A percentile compares a stretch with the other conserved stretches of the same genome.
Conservation (phyloP, 2,329 filamentous ascomycete species). For the Beauveria australis region DNA sequence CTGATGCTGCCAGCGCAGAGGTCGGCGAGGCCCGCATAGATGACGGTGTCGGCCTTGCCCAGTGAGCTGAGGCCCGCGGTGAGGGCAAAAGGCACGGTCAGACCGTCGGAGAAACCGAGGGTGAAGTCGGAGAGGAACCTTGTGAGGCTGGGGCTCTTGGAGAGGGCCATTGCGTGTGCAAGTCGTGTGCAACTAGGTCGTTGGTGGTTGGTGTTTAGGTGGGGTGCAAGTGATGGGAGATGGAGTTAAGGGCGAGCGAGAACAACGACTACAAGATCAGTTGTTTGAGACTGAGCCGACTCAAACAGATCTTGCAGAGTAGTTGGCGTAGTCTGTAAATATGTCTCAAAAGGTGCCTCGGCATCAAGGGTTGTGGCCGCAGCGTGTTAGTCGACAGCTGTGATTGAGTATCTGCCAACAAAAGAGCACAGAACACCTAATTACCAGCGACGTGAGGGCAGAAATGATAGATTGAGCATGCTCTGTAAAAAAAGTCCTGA, state of each 20-base stretch:
- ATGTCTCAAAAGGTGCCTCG: too few species aligned
- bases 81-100: conserved; percentile 68
- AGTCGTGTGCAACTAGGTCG: neutral
- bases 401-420: neutral
- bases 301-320: neutral
- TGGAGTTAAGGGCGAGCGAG: neutral
- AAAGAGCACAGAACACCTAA: neutral
- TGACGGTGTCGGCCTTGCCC: conserved; percentile 51
- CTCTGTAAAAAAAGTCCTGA: neutral
- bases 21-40: conserved; percentile 62
- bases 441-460: neutral
- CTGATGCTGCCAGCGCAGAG: conserved; percentile 63
- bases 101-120: conserved; percentile 64
- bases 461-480: neutral
- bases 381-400: too few species aligned
- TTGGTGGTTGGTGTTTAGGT: neutral
- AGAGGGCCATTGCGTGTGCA: conserved; percentile 14
- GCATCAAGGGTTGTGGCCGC: too few species aligned
- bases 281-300: neutral
- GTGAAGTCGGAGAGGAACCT: conserved; percentile 56
- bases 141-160: conserved; percentile 22
- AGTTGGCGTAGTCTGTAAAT: neutral
- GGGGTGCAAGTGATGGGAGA: neutral
- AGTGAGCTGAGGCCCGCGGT: conserved; percentile 60
- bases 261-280: neutral